Base-by-base conservation (phyloP, 1,284 basidiomycete species). In the Fomitopsis pinicola region DNA sequence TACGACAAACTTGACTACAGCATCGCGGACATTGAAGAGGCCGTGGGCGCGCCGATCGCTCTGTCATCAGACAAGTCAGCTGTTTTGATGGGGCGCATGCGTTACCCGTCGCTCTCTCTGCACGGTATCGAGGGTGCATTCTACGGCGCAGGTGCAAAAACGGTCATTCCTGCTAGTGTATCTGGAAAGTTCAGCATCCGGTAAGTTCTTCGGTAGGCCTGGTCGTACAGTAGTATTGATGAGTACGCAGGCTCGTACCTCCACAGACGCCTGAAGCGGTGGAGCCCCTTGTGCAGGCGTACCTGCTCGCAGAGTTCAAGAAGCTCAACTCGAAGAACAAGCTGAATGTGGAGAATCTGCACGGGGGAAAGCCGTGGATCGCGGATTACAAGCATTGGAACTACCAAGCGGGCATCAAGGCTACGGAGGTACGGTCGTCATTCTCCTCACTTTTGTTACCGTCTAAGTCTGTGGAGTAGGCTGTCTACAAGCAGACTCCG, bases 121-220 rank as follows among this genome's bases (percentile, higher is more conserved):
- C 97, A 99, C 76, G 97, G 97, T 30, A 97, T 99, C 70, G 95
- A 98, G 76, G 97, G 97, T 60, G 97, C 96, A 5, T 98, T 98
- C 81, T 92, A 88, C 63, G 92, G 90, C 5, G 82, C 85, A 0
- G 94, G 94, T 7, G 88, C 85, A 52, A 97, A 97, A 86, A 99
- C 97, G 0, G 97, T 99, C 72, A 99, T 99, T 76, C 97, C 81
- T 0, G 92, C 93, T 42, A 88, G 89, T 62, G 94, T 98, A 33
- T 81, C 87, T 10, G 97, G 95, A 58, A 98, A 97, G 77, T 98
- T 97, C 80, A 95, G 92, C 68, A 91, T 98, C 73, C 91, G 95
- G 81, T 89, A 72, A 38, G 86, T 81, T 50, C 14, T 35, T 30
- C 36, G n/a, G 45, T 30, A 15, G 26, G 35, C 30, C 2, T 22